Evolutionary conservation across 2,329 filamentous ascomycete genomes (phyloP), one percentile per base, ranked within the genome.

Genomic region (Fusarium denticulatum): DNA sequence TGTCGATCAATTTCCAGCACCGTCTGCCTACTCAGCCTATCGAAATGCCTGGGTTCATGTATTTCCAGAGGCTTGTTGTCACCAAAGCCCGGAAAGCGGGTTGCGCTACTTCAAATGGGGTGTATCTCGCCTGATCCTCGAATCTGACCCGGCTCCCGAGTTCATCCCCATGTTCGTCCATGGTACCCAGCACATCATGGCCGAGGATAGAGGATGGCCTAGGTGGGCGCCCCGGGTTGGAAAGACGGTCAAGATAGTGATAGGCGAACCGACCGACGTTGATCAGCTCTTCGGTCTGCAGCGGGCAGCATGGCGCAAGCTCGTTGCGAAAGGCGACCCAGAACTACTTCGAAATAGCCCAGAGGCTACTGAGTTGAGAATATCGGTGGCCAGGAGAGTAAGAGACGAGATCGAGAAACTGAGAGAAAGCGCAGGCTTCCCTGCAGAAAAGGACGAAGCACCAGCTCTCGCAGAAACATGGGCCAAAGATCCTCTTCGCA

Each of bases 31-130:
- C 80, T 82, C 89, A 5, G 87, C 84, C 72, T 91, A 94, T 77
- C 90, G 90, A 50, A 88, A 93, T 81, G 90, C 90, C 49, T 99
- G 96, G 96, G 86, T 99, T 8, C 96, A 99, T 82, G 92, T 98
- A 61, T 98, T 98, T 82, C 96, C 96, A 18, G 96, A 99, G 83
- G 96, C 95, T 53, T 94, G 93, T 82, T 94, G 97, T 50, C 95
- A 98, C 82, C 96, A 99, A 83, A 91, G 94, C 74, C 89, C 92
- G 3, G 86, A 91, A 46, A 90, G 91, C 77, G 90, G 92, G 13
- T 92, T 98, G 87, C 93, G 96, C 36, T 99, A 99, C 84, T 98
- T 98, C 89, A 98, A 97, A 85, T 99, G 96, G 96, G 96, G 96
- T 3, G 88, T 98, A 4, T 94, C 96, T 12, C 90, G 96, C 5